These are phyloP conservation scores for Aspergillus funiculosus DNA, from an alignment of 495 filamentous ascomycete genomes.

Conservation along the genomic window DNA sequence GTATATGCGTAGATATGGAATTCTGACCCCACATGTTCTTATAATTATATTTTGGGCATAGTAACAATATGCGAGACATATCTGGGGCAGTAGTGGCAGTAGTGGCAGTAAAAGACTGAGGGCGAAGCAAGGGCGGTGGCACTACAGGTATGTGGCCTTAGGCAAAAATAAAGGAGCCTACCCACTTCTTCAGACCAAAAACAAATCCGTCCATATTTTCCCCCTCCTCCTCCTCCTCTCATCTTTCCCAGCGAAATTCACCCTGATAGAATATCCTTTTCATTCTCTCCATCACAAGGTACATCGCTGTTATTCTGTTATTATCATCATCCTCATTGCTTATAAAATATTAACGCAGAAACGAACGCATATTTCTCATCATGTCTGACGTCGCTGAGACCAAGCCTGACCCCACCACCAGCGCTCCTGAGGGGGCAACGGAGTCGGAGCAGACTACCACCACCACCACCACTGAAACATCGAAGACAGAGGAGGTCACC, in stretches of 20 bases:
- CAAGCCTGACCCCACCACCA: constrained; percentile 46
- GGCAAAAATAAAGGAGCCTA: constrained; percentile 19
- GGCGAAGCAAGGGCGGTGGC: constrained; percentile 15
- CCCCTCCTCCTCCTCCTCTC: constrained; percentile 14
- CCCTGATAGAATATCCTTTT: constrained; percentile 11
- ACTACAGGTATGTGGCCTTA: constrained; percentile 14
- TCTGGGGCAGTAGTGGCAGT: too few relatives aligned
- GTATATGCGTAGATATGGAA: too few relatives aligned
- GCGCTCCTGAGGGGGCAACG: constrained; percentile 34
- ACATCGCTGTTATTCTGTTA: neutral
- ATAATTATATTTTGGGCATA: too few relatives aligned
- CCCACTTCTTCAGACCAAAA: constrained; percentile 23
- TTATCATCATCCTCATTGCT: neutral
- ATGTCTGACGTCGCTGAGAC: constrained; percentile 47
- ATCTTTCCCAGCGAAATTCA: constrained; percentile 8
- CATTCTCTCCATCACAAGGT: constrained; percentile 17
- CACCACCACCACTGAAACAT: constrained; percentile 28
- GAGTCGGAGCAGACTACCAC: constrained; percentile 37
- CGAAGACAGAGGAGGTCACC: constrained; percentile 32
- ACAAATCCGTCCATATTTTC: constrained; percentile 25
- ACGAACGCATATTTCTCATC: constrained; percentile 17
- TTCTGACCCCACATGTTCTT: too few relatives aligned
- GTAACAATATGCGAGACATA: too few relatives aligned
- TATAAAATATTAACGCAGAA: constrained; percentile 9
- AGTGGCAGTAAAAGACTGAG: neutral